Evolutionary conservation across 2,329 filamentous ascomycete species (phyloP).

Genomic region (Hymenoscyphus fraxineus): DNA sequence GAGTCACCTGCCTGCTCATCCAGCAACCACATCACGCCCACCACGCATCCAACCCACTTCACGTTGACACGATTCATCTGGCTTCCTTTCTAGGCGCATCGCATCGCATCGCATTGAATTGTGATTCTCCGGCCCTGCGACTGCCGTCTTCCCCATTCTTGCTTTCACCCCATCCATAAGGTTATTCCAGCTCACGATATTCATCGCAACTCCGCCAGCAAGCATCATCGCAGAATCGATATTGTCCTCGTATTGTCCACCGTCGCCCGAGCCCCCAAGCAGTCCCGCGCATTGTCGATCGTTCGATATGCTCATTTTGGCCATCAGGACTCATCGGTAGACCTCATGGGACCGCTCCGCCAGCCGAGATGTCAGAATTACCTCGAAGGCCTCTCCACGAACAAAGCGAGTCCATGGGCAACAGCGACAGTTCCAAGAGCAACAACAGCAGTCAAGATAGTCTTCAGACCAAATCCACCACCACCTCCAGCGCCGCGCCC

Average conservation of each 20-base stretch:
- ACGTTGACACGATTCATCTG: conserved; percentile 12
- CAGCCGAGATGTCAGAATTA: conserved; percentile 10
- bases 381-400: conserved; percentile 25
- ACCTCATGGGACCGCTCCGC: conserved; percentile 8
- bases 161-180: neutral
- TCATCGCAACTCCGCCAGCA: conserved; percentile 3
- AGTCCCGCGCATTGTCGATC: conserved; percentile 2
- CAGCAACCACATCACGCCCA: neutral
- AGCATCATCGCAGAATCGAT: conserved; percentile 12
- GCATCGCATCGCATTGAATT: neutral
- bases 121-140: neutral
- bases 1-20: neutral
- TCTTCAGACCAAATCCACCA: conserved; percentile 14
- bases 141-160: neutral
- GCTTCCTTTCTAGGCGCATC: conserved; percentile 4
- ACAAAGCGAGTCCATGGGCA: conserved; percentile 26
- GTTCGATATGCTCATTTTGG: conserved; percentile 6
- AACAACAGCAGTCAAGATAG: conserved; percentile 20
- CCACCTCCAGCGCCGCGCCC: conserved; percentile 10
- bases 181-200: neutral
- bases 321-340: conserved; percentile 7
- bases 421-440: conserved; percentile 14
- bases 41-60: conserved; percentile 2
- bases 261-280: neutral
- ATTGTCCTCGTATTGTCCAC: conserved; percentile 5